Conservation (phyloP, 2,329 filamentous ascomycete genomes). For the Beauveria scarabaeidicola region DNA sequence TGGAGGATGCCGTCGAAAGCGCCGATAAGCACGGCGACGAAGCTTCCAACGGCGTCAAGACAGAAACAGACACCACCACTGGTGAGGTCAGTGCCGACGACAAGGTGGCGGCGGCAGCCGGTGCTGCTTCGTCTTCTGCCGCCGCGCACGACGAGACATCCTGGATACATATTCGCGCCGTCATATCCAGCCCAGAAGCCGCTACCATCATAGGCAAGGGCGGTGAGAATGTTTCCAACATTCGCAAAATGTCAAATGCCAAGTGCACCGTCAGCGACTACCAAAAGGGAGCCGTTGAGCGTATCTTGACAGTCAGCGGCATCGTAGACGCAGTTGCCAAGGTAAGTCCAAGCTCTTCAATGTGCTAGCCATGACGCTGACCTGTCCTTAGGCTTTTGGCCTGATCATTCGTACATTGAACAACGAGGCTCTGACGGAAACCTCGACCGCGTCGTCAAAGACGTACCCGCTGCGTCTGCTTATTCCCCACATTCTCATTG, state of each 20-base stretch:
- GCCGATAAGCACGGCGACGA: constrained; percentile 42
- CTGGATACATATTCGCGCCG: constrained; percentile 95
- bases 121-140: constrained; percentile 30
- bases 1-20: constrained; percentile 27
- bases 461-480: constrained; percentile 93
- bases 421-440: constrained; percentile 81
- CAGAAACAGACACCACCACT: constrained; percentile 57
- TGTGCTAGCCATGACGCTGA: constrained; percentile 19
- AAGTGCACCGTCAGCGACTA: constrained; percentile 99
- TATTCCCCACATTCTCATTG: constrained; percentile 93
- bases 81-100: constrained; percentile 37
- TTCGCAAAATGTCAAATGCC: constrained; percentile 86
- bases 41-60: constrained; percentile 41
- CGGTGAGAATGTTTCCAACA: constrained; percentile 96
- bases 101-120: constrained; percentile 33
- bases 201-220: constrained; percentile 98
- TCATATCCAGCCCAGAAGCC: constrained; percentile 95
- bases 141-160: constrained; percentile 76
- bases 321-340: constrained; percentile 95
- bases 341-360: constrained; percentile 42
- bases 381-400: constrained; percentile 67
- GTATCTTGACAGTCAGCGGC: constrained; percentile 94
- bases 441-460: constrained; percentile 90
- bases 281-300: constrained; percentile 90
- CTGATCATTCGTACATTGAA: constrained; percentile 97